Conservation (phyloP, 1,284 basidiomycete species). For the Apiotrichum gamsii region DNA sequence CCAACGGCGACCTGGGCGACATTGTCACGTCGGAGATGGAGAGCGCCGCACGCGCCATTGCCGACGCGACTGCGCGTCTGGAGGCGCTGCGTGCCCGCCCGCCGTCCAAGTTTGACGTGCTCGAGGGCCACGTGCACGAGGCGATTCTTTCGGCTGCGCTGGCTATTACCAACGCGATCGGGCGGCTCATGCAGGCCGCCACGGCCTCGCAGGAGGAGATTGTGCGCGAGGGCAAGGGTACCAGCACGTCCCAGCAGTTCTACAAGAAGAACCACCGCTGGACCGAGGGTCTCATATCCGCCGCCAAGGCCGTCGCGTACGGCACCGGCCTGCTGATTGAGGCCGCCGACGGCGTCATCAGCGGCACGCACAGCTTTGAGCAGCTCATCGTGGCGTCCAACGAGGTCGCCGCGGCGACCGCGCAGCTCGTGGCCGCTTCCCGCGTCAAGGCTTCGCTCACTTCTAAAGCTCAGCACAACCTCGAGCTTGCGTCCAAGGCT, state of each 20-base stretch:
- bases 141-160: constrained; percentile 89
- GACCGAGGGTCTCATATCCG: constrained; percentile 98
- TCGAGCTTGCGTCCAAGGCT: constrained; percentile 94
- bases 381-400: constrained; percentile 99
- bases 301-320: constrained; percentile 94
- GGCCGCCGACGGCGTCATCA: constrained; percentile 93
- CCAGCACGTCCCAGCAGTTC: constrained; percentile 88
- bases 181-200: constrained; percentile 87
- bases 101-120: constrained; percentile 73
- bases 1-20: constrained; percentile 91
- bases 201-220: constrained; percentile 98
- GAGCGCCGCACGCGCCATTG: constrained; percentile 87
- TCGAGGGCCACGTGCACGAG: constrained; percentile 96
- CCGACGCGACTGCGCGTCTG: constrained; percentile 80
- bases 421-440: constrained; percentile 95
- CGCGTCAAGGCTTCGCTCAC: constrained; percentile 97
- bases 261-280: constrained; percentile 99
- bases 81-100: constrained; percentile 86
- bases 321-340: constrained; percentile 97
- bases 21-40: constrained; percentile 96
- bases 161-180: constrained; percentile 92
- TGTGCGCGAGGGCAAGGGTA: constrained; percentile 87
- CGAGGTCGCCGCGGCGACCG: constrained; percentile 93
- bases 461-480: constrained; percentile 94
- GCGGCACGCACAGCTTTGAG: constrained; percentile 91